A percentile compares a stretch with the other conserved stretches of the same genome.
Evolutionary conservation across 2,329 filamentous ascomycete genomes (phyloP).

Genomic region (Bertia moriformis): DNA sequence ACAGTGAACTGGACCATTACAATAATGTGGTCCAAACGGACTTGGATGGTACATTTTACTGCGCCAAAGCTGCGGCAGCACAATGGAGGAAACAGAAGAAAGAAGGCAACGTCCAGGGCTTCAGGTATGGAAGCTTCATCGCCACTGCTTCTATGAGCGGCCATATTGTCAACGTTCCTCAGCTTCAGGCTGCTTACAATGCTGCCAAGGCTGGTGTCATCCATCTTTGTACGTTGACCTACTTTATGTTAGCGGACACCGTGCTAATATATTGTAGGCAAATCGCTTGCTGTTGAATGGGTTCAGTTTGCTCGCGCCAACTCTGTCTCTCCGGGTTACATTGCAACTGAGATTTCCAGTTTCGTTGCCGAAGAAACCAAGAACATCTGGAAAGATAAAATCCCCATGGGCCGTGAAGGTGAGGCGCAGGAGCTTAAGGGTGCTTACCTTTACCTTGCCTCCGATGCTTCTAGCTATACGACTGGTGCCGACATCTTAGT

Average conservation of each 20-base stretch:
- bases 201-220: not conserved
- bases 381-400: conserved; percentile 63
- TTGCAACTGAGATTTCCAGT: conserved; percentile 27
- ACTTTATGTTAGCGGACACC: not conserved
- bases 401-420: conserved; percentile 18
- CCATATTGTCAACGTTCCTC: conserved; percentile 9
- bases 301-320: not conserved
- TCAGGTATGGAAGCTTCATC: conserved; percentile 11
- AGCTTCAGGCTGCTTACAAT: conserved; percentile 3
- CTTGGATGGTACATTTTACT: conserved; percentile 10
- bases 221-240: not conserved
- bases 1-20: conserved; percentile 13
- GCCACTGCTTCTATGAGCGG: conserved; percentile 10
- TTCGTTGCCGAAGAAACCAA: conserved; percentile 54
- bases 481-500: conserved; percentile 62
- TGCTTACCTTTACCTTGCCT: conserved; percentile 21
- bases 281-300: not conserved
- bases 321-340: conserved; percentile 2
- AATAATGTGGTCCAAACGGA: conserved; percentile 9
- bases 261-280: not conserved
- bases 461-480: conserved; percentile 73
- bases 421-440: conserved; percentile 15
- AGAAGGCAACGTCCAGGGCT: conserved; percentile 4
- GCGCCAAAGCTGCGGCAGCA: not conserved
- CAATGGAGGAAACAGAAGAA: not conserved